Conservation (phyloP, 106 monocot genomes). For the Dendrobium chrysotoxum region DNA sequence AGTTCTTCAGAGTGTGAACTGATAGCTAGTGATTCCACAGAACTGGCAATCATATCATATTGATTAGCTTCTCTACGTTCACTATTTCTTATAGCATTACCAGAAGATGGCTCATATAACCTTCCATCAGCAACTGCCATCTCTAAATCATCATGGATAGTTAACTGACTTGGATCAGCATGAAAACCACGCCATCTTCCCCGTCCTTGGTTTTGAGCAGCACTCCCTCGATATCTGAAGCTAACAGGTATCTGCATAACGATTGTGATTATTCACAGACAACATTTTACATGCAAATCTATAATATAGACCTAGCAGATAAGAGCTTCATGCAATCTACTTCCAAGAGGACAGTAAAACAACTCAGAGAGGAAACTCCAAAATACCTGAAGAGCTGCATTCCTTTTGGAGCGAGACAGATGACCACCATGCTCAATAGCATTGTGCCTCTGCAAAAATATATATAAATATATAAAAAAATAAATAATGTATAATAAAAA, state of each 20-base stretch:
- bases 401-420: slow-evolving; percentile 90
- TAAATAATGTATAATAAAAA: background rate
- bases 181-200: slow-evolving; percentile 58
- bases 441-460: slow-evolving; percentile 68
- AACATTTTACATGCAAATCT: background rate
- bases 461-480: background rate
- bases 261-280: background rate
- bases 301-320: background rate
- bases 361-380: background rate
- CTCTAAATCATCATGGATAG: slow-evolving; percentile 44
- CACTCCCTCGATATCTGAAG: slow-evolving; percentile 58
- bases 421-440: slow-evolving; percentile 83
- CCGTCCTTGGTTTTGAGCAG: slow-evolving; percentile 62
- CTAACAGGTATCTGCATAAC: slow-evolving; percentile 80
- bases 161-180: slow-evolving; percentile 30
- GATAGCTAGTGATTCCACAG: slow-evolving; percentile 26
- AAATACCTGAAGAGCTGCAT: slow-evolving; percentile 89
- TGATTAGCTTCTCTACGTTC: slow-evolving; percentile 18
- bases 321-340: background rate
- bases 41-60: slow-evolving; percentile 20
- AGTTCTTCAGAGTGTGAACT: slow-evolving; percentile 15
- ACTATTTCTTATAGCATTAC: background rate
- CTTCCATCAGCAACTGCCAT: slow-evolving; percentile 23
- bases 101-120: slow-evolving; percentile 23
- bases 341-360: background rate